Evolutionary conservation across 139 green algal species (phyloP).

Genomic region (Nannochloris sp.): DNA sequence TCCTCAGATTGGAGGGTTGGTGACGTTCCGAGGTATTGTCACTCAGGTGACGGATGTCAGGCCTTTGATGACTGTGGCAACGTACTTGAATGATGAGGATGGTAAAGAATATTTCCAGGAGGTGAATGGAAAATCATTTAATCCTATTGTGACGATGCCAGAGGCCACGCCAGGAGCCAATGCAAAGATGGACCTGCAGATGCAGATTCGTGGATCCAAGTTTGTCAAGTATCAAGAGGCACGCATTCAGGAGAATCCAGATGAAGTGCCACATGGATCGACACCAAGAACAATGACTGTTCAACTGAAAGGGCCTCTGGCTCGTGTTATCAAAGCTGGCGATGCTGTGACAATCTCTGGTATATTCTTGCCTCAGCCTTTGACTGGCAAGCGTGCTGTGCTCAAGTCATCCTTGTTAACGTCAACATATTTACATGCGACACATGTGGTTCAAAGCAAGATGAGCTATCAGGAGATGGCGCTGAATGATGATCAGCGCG

Average conservation of each 20-base stretch:
- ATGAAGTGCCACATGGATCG: conserved; percentile 80
- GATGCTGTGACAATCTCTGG: conserved; percentile 77
- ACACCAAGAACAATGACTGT: conserved; percentile 85
- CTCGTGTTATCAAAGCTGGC: conserved; percentile 71
- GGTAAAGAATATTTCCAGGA: conserved; percentile 95
- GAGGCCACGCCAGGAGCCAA: not conserved
- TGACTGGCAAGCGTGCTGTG: conserved; percentile 39
- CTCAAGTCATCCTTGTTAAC: conserved; percentile 71
- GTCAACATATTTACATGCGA: conserved; percentile 83
- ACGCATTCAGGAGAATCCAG: conserved; percentile 53
- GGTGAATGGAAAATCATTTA: conserved; percentile 61
- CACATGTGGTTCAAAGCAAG: conserved; percentile 69
- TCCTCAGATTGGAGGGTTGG: conserved; percentile 74
- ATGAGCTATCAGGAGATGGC: conserved; percentile 48
- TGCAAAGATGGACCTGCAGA: conserved; percentile 3
- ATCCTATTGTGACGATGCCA: conserved; percentile 46
- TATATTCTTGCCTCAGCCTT: conserved; percentile 88
- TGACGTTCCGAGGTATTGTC: conserved; percentile 83
- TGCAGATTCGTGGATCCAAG: conserved; percentile 79
- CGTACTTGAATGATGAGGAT: conserved; percentile 85
- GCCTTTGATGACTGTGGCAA: conserved; percentile 80
- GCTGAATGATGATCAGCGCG: conserved; percentile 34
- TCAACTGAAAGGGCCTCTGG: conserved; percentile 79
- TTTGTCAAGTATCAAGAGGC: conserved; percentile 93
- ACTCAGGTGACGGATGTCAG: conserved; percentile 90